phyloP scores from a whole-genome alignment of 768 basidiomycete genomes.

The Exidia glandulosa region DNA sequence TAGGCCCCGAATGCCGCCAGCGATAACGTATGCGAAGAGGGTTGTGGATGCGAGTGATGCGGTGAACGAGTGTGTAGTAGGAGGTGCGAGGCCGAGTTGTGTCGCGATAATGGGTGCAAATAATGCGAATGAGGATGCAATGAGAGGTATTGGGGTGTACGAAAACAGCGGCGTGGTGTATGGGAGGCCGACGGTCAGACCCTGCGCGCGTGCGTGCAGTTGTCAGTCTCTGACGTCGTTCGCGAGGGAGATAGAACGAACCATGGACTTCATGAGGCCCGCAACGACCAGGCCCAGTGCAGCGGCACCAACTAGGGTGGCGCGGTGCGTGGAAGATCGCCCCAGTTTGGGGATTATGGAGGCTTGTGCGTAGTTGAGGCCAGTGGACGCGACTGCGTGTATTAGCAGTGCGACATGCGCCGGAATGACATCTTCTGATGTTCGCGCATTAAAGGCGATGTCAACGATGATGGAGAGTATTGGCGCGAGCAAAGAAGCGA shows the following conservation, averaged over 20 bases:
- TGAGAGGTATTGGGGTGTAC: conserved; percentile 46
- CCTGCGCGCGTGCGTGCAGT: neutral
- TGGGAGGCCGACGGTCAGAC: conserved; percentile 12
- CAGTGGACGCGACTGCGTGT: neutral
- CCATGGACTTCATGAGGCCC: conserved; percentile 26
- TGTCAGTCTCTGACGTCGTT: neutral
- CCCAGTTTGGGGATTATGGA: neutral
- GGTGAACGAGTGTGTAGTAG: conserved; percentile 44
- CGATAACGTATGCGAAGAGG: conserved; percentile 35
- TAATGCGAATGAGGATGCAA: conserved; percentile 54
- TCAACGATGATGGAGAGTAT: conserved; percentile 49
- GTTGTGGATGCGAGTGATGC: conserved; percentile 47
- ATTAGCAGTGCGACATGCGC: conserved; percentile 51
- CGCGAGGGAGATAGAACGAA: too few species aligned
- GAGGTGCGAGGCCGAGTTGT: conserved; percentile 35
- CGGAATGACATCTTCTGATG: conserved; percentile 36
- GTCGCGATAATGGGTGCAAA: conserved; percentile 40
- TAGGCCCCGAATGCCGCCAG: neutral
- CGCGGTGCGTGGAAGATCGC: neutral
- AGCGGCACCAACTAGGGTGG: neutral
- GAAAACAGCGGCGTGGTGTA: conserved; percentile 47
- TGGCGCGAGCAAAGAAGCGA: conserved; percentile 38
- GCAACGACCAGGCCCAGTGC: conserved; percentile 49
- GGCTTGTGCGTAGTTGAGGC: neutral
- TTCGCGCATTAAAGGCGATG: conserved; percentile 29